A percentile compares a stretch with the other conserved stretches of the same genome.
These are phyloP conservation scores for Santalum album DNA, from an alignment of 164 flowering plant species.

Conservation along the genomic window DNA sequence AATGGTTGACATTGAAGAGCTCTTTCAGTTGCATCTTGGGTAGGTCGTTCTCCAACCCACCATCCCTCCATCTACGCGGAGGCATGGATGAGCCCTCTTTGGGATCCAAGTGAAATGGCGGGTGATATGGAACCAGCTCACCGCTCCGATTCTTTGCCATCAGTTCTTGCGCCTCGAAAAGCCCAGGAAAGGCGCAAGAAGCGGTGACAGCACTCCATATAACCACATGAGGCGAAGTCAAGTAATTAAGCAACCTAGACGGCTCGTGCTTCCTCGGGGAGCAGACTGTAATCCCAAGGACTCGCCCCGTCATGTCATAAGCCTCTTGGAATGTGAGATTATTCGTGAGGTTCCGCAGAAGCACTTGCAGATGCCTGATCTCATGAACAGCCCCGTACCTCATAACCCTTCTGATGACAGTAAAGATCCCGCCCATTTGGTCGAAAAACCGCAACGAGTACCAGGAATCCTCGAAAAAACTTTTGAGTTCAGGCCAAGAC, in stretches of 20 bases:
- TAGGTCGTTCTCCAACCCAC: constrained; percentile 93
- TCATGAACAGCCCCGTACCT: constrained; percentile 88
- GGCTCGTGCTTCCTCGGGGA: constrained; percentile 99
- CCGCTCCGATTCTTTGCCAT: constrained; percentile 98
- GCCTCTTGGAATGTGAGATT: constrained; percentile 98
- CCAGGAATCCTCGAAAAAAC: constrained; percentile 89
- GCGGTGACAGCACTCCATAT: constrained; percentile 99
- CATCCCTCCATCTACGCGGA: constrained; percentile 93
- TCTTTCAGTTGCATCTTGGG: constrained; percentile 98
- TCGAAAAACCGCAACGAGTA: constrained; percentile 81
- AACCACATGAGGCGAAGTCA: constrained; percentile 97
- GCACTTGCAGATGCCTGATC: constrained; percentile 78
- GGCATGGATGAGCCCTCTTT: constrained; percentile 54
- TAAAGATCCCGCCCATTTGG: constrained; percentile 88
- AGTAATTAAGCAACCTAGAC: constrained; percentile 91
- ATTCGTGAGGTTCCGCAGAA: constrained; percentile 75
- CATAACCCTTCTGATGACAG: constrained; percentile 81
- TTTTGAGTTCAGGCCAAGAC: constrained; percentile 96
- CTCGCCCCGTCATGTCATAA: constrained; percentile 92
- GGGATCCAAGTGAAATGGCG: constrained; percentile 78
- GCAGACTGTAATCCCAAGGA: constrained; percentile 94
- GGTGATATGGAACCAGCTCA: constrained; percentile 93
- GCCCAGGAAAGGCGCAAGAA: constrained; percentile 98
- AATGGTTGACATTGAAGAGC: constrained; percentile 95
- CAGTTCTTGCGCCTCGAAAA: constrained; percentile 96